Evolutionary conservation across 2,329 filamentous ascomycete genomes (phyloP).

Genomic region (Cercospora zeina): DNA sequence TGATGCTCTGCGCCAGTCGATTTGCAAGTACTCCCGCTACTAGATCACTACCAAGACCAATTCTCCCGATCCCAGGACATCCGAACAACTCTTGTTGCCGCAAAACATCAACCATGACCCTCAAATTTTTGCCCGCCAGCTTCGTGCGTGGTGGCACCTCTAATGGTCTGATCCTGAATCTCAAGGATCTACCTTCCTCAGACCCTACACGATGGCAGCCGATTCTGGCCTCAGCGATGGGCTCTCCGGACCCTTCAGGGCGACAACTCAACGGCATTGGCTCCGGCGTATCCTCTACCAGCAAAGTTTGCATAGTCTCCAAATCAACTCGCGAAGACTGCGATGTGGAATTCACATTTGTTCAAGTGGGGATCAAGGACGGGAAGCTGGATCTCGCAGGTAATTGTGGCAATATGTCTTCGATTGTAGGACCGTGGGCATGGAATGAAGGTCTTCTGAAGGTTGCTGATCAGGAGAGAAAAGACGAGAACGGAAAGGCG

Average conservation of each 20-base stretch:
- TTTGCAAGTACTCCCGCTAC: neutral
- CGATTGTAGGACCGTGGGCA: slow-evolving; percentile 66
- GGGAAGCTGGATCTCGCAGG: slow-evolving; percentile 63
- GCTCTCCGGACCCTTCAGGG: slow-evolving; percentile 65
- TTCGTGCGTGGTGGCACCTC: slow-evolving; percentile 72
- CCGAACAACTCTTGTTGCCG: slow-evolving; percentile 11
- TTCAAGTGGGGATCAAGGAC: slow-evolving; percentile 65
- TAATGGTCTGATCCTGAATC: slow-evolving; percentile 62
- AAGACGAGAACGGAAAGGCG: slow-evolving; percentile 27
- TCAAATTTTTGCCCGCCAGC: slow-evolving; percentile 49
- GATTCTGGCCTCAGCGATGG: slow-evolving; percentile 62
- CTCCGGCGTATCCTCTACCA: slow-evolving; percentile 66
- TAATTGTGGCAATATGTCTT: slow-evolving; percentile 75
- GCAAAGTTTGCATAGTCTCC: slow-evolving; percentile 69
- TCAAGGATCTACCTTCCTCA: slow-evolving; percentile 52
- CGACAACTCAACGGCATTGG: slow-evolving; percentile 73
- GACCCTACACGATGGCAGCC: slow-evolving; percentile 51
- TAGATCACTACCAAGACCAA: neutral
- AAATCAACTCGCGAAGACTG: slow-evolving; percentile 51
- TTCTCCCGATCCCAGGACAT: slow-evolving; percentile 10
- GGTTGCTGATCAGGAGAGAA: slow-evolving; percentile 35
- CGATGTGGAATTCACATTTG: slow-evolving; percentile 71
- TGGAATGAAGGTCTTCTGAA: slow-evolving; percentile 56
- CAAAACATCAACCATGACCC: slow-evolving; percentile 20
- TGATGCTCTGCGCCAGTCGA: neutral